Base-by-base conservation (phyloP, 139 green algal species). In the Volvox reticuliferus region DNA sequence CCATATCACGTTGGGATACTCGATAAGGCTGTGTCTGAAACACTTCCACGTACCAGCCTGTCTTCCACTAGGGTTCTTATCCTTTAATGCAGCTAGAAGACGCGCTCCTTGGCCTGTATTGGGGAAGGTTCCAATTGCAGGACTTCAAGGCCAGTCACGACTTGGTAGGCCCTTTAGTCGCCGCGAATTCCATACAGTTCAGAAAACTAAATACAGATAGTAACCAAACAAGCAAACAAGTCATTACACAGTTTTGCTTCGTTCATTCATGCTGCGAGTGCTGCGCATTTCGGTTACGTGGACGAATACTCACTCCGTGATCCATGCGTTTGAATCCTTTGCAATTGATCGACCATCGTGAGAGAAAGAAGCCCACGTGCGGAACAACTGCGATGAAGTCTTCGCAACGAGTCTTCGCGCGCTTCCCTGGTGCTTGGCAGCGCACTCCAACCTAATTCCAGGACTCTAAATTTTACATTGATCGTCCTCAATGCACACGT, bases 21-120 rank as follows among this genome's bases (percentile, higher is more conserved):
- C 22, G 67, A 35, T 36, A 30, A 79, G 14, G 26, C 18, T 79
- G 2, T 35, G 71, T 14, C 32, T 35, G 71, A 79, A 79, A 79
- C 22, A 73, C 71, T 36, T 37, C 28, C 33, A 61, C 78, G 3
- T 24, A 84, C 78, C 78, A 61, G 78, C 1, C 20, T 1, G 78
- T 26, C 36, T 84, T 30, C 78, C 78, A 32, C 36, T 44, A 18
- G 3, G 6, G n/a, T 28, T 35, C 20, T 87, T 77, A 21, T 78
- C 62, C 61, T 78, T 86, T 26, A 36, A 33, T 33, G 82, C 82
- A 87, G 82, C 82, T 77, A 87, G 22, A 30, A 87, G 21, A 18
- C 62, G 61, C n/a, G 82, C 82, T 32, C 82, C 82, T 26, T 87
- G 82, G 21, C 82, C 82, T 87, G 79, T 71, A 84, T 30, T 1